Base-by-base conservation (phyloP, 805 yeast species). In the Hanseniaspora occidentalis region DNA sequence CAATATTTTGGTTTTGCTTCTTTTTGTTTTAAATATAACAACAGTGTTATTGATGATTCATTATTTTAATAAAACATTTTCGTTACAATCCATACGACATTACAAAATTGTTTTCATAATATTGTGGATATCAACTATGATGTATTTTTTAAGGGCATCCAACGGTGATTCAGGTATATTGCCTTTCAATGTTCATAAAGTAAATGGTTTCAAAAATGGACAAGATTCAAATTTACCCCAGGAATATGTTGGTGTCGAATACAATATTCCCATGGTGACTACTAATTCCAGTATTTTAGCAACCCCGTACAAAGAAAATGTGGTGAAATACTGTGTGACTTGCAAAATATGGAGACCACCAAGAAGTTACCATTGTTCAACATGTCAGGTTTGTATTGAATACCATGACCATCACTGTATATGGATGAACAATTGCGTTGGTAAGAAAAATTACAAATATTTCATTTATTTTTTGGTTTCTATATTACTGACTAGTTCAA, bases 321-420 rank as follows among this genome's bases (percentile, higher is more conserved):
- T 60, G 3, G 62, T 74, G 19, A 73, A 73, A 48, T 79, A 78
- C 53, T 79, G 88, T 49, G 37, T 70, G 1, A 67, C 79, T 1
- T 84, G 95, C 51, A 60, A 71, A 23, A 67, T 76, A 34, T 83
- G 94, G 89, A 59, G 89, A 47, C 79, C 85, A 8, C 84, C 86
- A 1, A 60, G 94, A 40, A 61, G 86, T 1, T 73, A 79, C 41
- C 95, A 84, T 56, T 84, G 95, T 51, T 66, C 77, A 1, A 64
- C 65, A 2, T 84, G 95, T 58, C 74, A 73, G 45, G 64, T 65
- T 6, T 84, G 95, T 51, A 64, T 82, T 16, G 53, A 66, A 26
- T 56, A 65, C 43, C 79, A 76, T 52, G 94, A 82, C 52, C 84
- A 77, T 51, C 84, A 77, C 55, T 80, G 88, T 52, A 49, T 65